A percentile compares a stretch with the other conserved stretches of the same genome.
Conservation (phyloP, 495 filamentous ascomycete genomes). For the Podospora pseudopauciseta region DNA sequence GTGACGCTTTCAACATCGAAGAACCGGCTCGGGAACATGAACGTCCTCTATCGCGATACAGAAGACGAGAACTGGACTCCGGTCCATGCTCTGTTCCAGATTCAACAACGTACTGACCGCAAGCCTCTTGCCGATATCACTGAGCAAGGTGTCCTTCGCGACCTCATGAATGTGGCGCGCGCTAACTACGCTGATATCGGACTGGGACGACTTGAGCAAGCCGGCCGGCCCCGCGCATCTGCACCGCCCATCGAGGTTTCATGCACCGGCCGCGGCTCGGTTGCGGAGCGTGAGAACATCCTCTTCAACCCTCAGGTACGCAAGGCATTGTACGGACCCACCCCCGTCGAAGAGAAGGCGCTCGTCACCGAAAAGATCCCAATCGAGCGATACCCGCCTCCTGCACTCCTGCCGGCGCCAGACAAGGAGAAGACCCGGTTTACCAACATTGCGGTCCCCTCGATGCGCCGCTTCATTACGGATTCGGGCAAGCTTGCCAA, state of each 20-base stretch:
- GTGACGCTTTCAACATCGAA: constrained; percentile 50
- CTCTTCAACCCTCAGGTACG: constrained; percentile 77
- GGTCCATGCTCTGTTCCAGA: constrained; percentile 73
- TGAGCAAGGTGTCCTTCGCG: constrained; percentile 65
- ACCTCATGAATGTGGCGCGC: constrained; percentile 75
- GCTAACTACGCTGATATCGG: constrained; percentile 63
- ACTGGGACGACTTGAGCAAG: constrained; percentile 73
- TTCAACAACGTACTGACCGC: constrained; percentile 65
- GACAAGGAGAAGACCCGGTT: constrained; percentile 75
- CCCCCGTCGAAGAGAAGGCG: constrained; percentile 62
- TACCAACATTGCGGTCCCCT: constrained; percentile 87
- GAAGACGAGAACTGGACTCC: constrained; percentile 61
- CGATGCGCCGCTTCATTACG: constrained; percentile 98
- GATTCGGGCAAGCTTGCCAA: constrained; percentile 95
- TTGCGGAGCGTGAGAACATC: constrained; percentile 64
- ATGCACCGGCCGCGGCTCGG: constrained; percentile 63
- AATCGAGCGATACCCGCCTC: constrained; percentile 56
- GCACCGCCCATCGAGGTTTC: constrained; percentile 85
- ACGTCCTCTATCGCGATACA: constrained; percentile 41
- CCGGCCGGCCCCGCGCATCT: constrained; percentile 66
- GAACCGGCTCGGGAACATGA: constrained; percentile 47
- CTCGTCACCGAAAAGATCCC: constrained; percentile 68
- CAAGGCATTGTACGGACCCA: constrained; percentile 67
- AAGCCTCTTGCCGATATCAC: constrained; percentile 67
- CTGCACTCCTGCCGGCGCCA: constrained; percentile 67